A percentile compares a stretch with the other conserved stretches of the same genome.
Evolutionary conservation across 148 eudicot genomes (phyloP).

Genomic region (Suaeda aralocaspica): DNA sequence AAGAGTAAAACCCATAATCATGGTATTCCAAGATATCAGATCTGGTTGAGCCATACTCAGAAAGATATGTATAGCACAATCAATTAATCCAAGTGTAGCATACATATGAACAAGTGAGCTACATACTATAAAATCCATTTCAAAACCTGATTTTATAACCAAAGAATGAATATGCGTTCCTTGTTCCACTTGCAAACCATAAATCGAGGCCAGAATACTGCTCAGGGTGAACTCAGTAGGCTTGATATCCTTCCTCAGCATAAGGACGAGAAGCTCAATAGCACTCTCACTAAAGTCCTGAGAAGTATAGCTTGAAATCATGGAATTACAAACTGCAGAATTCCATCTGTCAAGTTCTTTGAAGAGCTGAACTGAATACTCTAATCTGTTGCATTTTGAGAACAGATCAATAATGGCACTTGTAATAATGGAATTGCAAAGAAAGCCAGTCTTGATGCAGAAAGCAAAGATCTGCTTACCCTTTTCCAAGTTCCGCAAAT

Average conservation of each 20-base stretch:
- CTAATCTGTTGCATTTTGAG: constrained; percentile 75
- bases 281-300: constrained; percentile 48
- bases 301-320: constrained; percentile 60
- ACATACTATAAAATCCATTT: constrained; percentile 44
- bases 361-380: constrained; percentile 50
- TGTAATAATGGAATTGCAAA: constrained; percentile 59
- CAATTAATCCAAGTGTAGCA: constrained; percentile 56
- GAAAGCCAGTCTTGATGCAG: constrained; percentile 57
- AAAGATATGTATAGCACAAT: constrained; percentile 46
- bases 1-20: constrained; percentile 56
- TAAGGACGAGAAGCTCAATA: constrained; percentile 42
- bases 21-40: constrained; percentile 67
- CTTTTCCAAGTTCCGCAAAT: constrained; percentile 47
- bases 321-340: constrained; percentile 57
- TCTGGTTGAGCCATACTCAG: constrained; percentile 37
- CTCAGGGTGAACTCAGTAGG: constrained; percentile 73
- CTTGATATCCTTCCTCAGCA: constrained; percentile 38
- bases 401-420: constrained; percentile 78
- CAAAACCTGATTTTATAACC: constrained; percentile 54
- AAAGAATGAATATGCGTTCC: constrained; percentile 67
- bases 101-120: constrained; percentile 78
- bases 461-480: constrained; percentile 61
- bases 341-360: constrained; percentile 37
- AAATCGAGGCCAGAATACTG: constrained; percentile 46
- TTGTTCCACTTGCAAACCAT: constrained; percentile 42